phyloP scores from a whole-genome alignment of 805 yeast species.

The Citeromyces nyonsensis region DNA sequence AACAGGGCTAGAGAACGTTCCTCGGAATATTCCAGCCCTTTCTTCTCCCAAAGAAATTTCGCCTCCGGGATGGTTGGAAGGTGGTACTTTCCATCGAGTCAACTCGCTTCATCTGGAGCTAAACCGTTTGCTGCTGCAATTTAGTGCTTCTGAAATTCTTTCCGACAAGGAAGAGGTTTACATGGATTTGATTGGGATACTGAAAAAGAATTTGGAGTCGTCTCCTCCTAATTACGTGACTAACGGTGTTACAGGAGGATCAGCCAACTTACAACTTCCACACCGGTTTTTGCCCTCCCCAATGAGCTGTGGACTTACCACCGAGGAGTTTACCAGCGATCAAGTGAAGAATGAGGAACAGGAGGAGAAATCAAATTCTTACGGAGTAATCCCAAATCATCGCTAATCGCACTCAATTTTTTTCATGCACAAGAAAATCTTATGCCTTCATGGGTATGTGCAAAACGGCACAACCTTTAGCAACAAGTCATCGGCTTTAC shows the following conservation, averaged over 20 bases:
- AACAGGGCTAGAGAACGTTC: neutral
- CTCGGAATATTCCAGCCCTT: neutral
- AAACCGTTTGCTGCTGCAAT: conserved; percentile 11
- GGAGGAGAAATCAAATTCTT: too few relatives aligned
- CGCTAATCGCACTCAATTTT: neutral
- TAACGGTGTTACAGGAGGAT: too few relatives aligned
- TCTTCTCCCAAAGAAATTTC: neutral
- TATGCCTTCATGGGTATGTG: conserved; percentile 83
- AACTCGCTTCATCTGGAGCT: conserved; percentile 11
- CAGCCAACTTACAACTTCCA: too few relatives aligned
- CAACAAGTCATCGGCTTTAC: conserved; percentile 76
- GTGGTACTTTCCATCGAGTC: conserved; percentile 1
- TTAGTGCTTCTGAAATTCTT: conserved; percentile 7
- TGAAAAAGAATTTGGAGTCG: conserved; percentile 7
- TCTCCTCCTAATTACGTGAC: too few relatives aligned
- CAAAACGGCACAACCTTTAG: conserved; percentile 78
- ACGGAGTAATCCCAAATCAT: too few relatives aligned
- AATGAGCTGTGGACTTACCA: too few relatives aligned
- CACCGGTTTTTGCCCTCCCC: too few relatives aligned
- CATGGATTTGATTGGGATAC: conserved; percentile 8
- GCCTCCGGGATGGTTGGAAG: neutral
- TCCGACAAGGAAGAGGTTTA: conserved; percentile 11
- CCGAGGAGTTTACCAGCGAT: too few relatives aligned
- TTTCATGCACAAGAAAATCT: conserved; percentile 26
- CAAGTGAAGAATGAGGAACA: too few relatives aligned